Base-by-base conservation (phyloP, 495 filamentous ascomycete genomes). In the Rostrohypoxylon terebratum region DNA sequence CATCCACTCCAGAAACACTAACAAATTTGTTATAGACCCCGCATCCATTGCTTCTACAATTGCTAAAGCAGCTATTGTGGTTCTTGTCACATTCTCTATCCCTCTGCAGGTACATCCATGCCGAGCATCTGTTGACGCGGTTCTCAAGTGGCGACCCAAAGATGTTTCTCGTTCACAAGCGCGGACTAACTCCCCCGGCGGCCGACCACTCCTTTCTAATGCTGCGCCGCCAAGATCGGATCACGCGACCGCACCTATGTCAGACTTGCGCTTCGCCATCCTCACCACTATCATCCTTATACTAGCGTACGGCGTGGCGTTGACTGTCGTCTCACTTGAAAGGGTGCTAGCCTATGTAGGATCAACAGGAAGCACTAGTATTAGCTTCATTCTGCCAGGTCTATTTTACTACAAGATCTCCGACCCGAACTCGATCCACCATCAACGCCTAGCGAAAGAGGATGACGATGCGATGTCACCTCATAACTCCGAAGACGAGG, bases 351-450 rank as follows among this genome's bases (percentile, higher is more conserved):
- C 96, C 0, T 99, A 98, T 72, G 96, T 99, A 20, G 96, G 96
- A 7, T 94, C 91, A 75, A 99, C 96, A 0, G 96, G 96, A 23
- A 94, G 91, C 63, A 99, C 96, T 0, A 90, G 90, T 72, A 98
- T 99, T 73, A 96, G 92, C 69, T 99, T 99, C 79, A 98, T 99
- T 70, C 85, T 99, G 0, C 96, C 96, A 0, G 96, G 96, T 0
- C 77, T 98, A 13, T 98, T 99, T 80, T 99, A 98, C 83, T 98
- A 98, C 85, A 98, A 98, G 81, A 98, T 99, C 62, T 93, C 91
- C 0, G 88, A 90, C 11, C 96, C 96, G 0, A 90, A 97, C 45
- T 93, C 92, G 8, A 86, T 90, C 61, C 84, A 93, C 51, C 94
- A 97, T 72, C 93, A 94, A 73, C 89, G 91, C 9, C 81, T 97